These are phyloP conservation scores for Pilaira anomala DNA, from an alignment of 192 early-diverging fungal species.

Conservation along the genomic window DNA sequence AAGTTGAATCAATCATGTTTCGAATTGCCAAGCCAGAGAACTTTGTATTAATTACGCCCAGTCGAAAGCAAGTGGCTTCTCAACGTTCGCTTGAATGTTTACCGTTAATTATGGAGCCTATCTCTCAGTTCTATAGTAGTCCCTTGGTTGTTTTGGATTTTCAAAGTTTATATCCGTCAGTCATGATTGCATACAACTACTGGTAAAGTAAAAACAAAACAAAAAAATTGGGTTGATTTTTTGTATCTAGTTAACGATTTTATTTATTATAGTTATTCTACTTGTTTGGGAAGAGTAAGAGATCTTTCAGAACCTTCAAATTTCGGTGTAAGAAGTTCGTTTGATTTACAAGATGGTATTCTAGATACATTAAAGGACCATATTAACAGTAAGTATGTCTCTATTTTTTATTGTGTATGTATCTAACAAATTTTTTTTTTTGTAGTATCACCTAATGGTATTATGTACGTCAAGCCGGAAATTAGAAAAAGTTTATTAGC, in stretches of 20 bases:
- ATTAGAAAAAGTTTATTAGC: conserved; percentile 77
- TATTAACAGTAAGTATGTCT: conserved; percentile 48
- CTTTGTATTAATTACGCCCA: conserved; percentile 75
- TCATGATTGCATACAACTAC: conserved; percentile 97
- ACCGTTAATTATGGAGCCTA: conserved; percentile 89
- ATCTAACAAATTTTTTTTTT: neutral
- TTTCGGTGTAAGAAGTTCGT: conserved; percentile 60
- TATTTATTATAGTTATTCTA: conserved; percentile 59
- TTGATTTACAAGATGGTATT: conserved; percentile 59
- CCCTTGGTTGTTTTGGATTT: conserved; percentile 91
- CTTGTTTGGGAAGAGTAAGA: conserved; percentile 67
- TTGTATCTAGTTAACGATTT: neutral
- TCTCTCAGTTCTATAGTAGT: conserved; percentile 76
- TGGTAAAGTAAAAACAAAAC: conserved; percentile 42
- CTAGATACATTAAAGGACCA: conserved; percentile 65
- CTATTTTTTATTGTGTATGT: neutral
- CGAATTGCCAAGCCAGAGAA: conserved; percentile 75
- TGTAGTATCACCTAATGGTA: conserved; percentile 74
- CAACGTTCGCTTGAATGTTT: conserved; percentile 80
- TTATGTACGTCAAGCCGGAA: conserved; percentile 82
- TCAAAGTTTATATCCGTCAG: conserved; percentile 89
- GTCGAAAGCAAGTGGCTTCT: conserved; percentile 65
- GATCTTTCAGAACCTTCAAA: conserved; percentile 39
- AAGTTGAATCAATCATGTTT: conserved; percentile 82
- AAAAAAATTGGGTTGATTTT: neutral